phyloP scores from a whole-genome alignment of 768 basidiomycete genomes.

The Dendrothele bispora region DNA sequence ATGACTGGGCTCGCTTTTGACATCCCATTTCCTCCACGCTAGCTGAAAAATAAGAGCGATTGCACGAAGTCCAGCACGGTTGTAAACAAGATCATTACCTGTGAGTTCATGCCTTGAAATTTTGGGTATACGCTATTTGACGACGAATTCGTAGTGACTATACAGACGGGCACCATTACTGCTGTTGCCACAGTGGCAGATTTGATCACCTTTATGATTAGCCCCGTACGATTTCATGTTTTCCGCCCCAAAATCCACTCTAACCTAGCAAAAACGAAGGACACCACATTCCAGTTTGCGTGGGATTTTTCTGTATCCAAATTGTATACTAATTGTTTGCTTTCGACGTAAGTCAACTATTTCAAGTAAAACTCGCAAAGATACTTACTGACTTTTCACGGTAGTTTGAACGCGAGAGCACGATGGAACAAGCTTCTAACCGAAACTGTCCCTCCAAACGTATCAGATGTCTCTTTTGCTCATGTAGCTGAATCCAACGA shows the following conservation, averaged over 20 bases:
- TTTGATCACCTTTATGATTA: neutral
- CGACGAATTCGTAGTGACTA: neutral
- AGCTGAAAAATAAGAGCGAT: neutral
- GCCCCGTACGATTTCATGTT: neutral
- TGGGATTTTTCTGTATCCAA: slow-evolving; percentile 3
- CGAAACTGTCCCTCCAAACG: too few relatives aligned
- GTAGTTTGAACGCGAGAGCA: slow-evolving; percentile 2
- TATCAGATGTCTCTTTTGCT: too few relatives aligned
- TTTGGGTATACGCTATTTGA: neutral
- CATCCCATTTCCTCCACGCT: neutral
- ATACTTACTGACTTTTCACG: neutral
- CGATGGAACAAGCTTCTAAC: slow-evolving; percentile 2
- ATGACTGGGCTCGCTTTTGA: neutral
- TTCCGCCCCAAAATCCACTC: neutral
- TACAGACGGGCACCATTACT: slow-evolving; percentile 1
- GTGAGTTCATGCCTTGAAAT: neutral
- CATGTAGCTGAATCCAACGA: too few relatives aligned
- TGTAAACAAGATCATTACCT: neutral
- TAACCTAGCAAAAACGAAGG: neutral
- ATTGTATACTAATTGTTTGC: neutral
- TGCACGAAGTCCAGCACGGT: neutral
- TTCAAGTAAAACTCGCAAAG: neutral
- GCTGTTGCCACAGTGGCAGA: neutral
- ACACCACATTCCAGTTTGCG: neutral
- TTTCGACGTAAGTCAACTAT: slow-evolving; percentile 5